Percentiles rank a stretch among this genome's conserved stretches.
phyloP scores from a whole-genome alignment of 306 rosid species.

The Acacia acuminata region DNA sequence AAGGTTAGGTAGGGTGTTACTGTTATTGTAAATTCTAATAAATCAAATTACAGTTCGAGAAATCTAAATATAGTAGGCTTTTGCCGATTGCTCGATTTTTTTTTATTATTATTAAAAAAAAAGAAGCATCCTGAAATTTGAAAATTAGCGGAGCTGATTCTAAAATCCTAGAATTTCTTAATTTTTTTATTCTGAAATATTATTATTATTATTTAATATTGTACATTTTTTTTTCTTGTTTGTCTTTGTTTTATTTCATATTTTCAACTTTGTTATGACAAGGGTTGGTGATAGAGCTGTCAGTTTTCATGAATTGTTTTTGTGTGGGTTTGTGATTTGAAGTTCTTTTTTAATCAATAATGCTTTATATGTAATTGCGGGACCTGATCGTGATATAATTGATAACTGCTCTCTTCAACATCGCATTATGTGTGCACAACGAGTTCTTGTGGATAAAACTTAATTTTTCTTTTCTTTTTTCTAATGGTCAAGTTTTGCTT shows the following conservation, averaged over 20 bases:
- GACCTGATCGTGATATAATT: slow-evolving; percentile 27
- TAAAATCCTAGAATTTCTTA: not conserved
- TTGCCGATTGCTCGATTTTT: not conserved
- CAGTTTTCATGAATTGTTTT: slow-evolving; percentile 23
- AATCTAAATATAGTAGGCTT: not conserved
- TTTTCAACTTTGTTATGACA: slow-evolving; percentile 20
- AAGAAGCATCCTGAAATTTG: not conserved
- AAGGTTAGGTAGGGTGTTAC: not conserved
- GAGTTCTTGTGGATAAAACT: slow-evolving; percentile 26
- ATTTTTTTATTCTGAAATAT: not conserved
- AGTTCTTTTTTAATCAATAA: slow-evolving; percentile 18
- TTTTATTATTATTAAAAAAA: not conserved
- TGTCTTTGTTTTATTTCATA: slow-evolving; percentile 7
- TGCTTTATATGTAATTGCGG: slow-evolving; percentile 24
- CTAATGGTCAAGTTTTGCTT: not conserved
- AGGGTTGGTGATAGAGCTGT: slow-evolving; percentile 25
- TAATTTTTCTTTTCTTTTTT: not conserved
- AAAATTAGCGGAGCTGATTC: not conserved
- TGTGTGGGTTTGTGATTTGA: slow-evolving; percentile 9
- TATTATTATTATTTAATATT: not conserved
- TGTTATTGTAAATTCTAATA: not conserved
- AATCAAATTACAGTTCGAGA: not conserved
- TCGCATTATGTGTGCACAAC: not conserved
- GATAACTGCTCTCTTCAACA: slow-evolving; percentile 2
- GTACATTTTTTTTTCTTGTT: not conserved